Base-by-base conservation (phyloP, 1,284 basidiomycete species). In the Cutaneotrichosporon sp. region DNA sequence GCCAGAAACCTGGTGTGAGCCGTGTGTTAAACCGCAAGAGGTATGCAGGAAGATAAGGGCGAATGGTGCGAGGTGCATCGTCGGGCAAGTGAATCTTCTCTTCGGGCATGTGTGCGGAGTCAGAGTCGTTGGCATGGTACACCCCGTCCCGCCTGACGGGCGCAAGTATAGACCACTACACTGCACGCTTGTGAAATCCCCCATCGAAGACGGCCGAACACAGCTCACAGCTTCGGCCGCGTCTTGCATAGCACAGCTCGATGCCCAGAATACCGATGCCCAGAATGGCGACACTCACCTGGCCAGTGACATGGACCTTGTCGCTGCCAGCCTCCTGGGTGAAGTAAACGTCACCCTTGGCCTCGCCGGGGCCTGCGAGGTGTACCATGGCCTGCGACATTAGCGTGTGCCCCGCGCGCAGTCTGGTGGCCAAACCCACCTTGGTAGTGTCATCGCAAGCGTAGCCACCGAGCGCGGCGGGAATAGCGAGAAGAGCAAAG, bases 341-440 rank as follows among this genome's bases (percentile, higher is more conserved):
- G 32, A 59, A 55, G 32, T 29, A 41, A 45, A 59, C 44, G 27
- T 31, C 34, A 44, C 57, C 57, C n/a, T 24, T 47, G 34, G 48
- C 41, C 34, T 27, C 39, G 26, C 24, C 26, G 20, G 27, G 11
- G 48, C 55, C 52, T 5, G 11, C 11, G 48, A 57, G 39, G 19
- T 42, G 32, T 38, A 46, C 49, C 11, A 52, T 35, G 33, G 46
- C 56, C 46, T 48, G 9, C 22, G 32, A n/a, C 45, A 19, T 4
- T 22, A 3, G 22, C n/a, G 19, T 16, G 1, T 1, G 12, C 3
- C 22, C n/a, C 19, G 29, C 16, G 27, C 17, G 12, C 8, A 26
- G 24, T 2, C 12, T 14, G 17, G 4, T 16, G 31, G 7, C 3
- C 17, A 29, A 10, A 32, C 35, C 1, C 34, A 47, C 46, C 46